Evolutionary conservation across 108 stramenopile genomes (phyloP).

Genomic region (Cyclotella sp.): DNA sequence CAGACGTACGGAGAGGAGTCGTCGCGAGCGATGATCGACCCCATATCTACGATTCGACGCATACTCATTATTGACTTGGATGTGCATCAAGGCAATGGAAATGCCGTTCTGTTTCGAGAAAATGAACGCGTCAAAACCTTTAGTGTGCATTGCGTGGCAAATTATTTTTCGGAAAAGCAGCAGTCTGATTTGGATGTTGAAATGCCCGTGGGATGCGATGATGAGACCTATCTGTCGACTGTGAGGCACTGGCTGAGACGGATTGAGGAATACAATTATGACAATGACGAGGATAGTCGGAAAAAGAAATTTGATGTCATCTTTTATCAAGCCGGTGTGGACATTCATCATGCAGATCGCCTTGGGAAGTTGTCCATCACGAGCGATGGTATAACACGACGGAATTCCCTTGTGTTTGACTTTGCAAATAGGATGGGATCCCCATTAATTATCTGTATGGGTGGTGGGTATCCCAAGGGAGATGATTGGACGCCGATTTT

Average conservation of each 20-base stretch:
- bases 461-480: slow-evolving; percentile 83
- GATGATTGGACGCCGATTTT: slow-evolving; percentile 78
- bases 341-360: slow-evolving; percentile 78
- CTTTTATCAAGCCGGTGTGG: slow-evolving; percentile 90
- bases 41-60: slow-evolving; percentile 34
- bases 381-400: slow-evolving; percentile 55
- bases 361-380: slow-evolving; percentile 78
- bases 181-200: slow-evolving; percentile 84
- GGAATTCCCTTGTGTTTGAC: slow-evolving; percentile 74
- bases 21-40: background rate
- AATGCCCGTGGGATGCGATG: slow-evolving; percentile 70
- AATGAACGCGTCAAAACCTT: slow-evolving; percentile 72
- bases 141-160: slow-evolving; percentile 80
- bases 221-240: slow-evolving; percentile 77
- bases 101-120: slow-evolving; percentile 80
- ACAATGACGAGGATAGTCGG: slow-evolving; percentile 14
- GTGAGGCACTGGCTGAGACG: slow-evolving; percentile 76
- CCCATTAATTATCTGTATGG: slow-evolving; percentile 85
- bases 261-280: slow-evolving; percentile 48
- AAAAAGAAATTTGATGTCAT: slow-evolving; percentile 69
- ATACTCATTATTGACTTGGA: slow-evolving; percentile 91
- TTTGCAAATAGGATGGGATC: slow-evolving; percentile 46
- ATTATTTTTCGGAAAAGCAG: slow-evolving; percentile 87
- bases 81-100: slow-evolving; percentile 96
- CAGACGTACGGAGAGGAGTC: slow-evolving; percentile 54